A percentile compares a stretch with the other conserved stretches of the same genome.
These are phyloP conservation scores for Excoecaria cochinchinensis DNA, from an alignment of 345 rosid genomes.

Conservation along the genomic window DNA sequence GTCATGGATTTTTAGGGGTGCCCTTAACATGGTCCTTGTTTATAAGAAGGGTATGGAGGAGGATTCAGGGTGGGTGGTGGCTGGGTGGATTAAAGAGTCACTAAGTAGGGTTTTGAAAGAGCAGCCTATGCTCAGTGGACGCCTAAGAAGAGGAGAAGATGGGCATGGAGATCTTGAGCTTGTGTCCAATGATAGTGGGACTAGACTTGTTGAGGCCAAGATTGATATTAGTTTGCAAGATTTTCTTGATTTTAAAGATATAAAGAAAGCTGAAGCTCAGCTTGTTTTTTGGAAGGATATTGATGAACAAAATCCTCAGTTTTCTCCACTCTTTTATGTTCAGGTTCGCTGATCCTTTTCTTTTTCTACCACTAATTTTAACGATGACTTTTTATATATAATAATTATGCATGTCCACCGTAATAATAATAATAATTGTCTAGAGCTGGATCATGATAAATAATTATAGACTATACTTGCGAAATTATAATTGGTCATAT, in stretches of 20 bases:
- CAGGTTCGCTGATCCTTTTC: constrained; percentile 42
- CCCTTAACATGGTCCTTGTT: constrained; percentile 50
- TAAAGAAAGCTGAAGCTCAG: constrained; percentile 46
- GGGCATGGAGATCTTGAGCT: constrained; percentile 53
- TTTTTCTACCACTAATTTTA: not conserved
- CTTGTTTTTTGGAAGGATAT: constrained; percentile 76
- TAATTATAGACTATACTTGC: too few relatives aligned
- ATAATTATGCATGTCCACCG: too few relatives aligned
- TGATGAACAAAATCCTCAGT: constrained; percentile 60
- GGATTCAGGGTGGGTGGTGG: constrained; percentile 56
- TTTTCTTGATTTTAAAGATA: constrained; percentile 45
- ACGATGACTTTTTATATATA: too few relatives aligned
- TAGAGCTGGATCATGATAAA: too few relatives aligned
- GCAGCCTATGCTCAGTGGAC: constrained; percentile 60
- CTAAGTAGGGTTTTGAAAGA: constrained; percentile 52
- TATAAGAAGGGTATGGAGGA: constrained; percentile 38
- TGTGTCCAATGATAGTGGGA: constrained; percentile 72
- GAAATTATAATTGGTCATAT: too few relatives aligned
- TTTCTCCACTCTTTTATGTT: constrained; percentile 66
- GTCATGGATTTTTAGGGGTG: constrained; percentile 42
- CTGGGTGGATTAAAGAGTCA: constrained; percentile 81
- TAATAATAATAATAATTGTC: too few relatives aligned
- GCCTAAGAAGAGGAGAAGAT: constrained; percentile 45
- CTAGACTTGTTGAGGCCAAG: constrained; percentile 60
- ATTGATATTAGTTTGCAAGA: constrained; percentile 41